These are phyloP conservation scores for Tinospora cordifolia DNA, from an alignment of 164 flowering plant species.

Conservation along the genomic window DNA sequence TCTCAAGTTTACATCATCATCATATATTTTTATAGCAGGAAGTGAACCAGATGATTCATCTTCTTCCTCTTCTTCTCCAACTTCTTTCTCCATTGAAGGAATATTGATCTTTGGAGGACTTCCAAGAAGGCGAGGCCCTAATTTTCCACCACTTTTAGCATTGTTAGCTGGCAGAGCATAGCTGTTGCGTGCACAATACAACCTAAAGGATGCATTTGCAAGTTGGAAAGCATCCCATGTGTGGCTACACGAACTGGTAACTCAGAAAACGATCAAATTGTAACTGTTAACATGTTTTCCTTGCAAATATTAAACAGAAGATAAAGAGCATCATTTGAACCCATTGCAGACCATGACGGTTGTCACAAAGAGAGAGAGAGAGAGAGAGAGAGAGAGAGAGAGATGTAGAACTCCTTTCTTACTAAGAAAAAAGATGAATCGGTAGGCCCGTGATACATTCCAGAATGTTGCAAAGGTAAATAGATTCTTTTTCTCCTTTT, in stretches of 20 bases:
- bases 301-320: background rate
- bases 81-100: constrained; percentile 41
- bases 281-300: background rate
- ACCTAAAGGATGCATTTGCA: constrained; percentile 80
- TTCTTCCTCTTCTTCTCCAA: constrained; percentile 54
- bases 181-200: constrained; percentile 60
- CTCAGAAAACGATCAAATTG: background rate
- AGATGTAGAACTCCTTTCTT: too few species aligned
- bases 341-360: background rate
- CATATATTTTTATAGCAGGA: constrained; percentile 79
- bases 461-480: too few species aligned
- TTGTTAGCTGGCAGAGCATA: constrained; percentile 29
- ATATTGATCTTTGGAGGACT: constrained; percentile 67
- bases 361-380: too few species aligned
- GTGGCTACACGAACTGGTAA: constrained; percentile 74
- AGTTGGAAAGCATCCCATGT: constrained; percentile 96
- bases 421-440: too few species aligned
- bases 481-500: too few species aligned
- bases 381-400: too few species aligned
- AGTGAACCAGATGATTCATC: constrained; percentile 33
- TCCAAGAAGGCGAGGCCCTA: constrained; percentile 73
- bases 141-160: constrained; percentile 33
- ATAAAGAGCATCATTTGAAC: background rate
- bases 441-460: too few species aligned
- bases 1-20: constrained; percentile 74